Conservation (phyloP, 2,329 filamentous ascomycete genomes). For the Grosmannia serpens region DNA sequence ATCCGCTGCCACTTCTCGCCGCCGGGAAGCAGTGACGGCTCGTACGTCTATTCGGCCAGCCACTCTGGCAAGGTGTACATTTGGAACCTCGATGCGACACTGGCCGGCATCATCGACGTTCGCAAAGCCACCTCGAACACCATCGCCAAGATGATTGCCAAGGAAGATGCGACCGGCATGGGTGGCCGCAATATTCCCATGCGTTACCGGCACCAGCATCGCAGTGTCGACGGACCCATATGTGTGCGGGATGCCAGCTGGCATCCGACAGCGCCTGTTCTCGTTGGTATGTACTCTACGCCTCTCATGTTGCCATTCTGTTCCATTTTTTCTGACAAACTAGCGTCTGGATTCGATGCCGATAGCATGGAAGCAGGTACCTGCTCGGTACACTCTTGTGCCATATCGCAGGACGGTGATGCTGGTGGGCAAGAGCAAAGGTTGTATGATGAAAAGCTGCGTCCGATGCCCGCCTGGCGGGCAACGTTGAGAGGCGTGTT, state of each 20-base stretch:
- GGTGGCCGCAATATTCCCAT: not conserved
- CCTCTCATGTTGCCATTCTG: not conserved
- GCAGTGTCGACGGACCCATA: constrained; percentile 29
- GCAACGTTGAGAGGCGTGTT: not conserved
- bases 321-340: not conserved
- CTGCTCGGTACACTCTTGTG: constrained; percentile 70
- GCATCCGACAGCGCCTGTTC: constrained; percentile 74
- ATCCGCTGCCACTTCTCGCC: constrained; percentile 96
- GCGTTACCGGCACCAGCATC: not conserved
- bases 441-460: constrained; percentile 49
- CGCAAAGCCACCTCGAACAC: constrained; percentile 44
- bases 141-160: not conserved
- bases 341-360: constrained; percentile 75
- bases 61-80: constrained; percentile 83
- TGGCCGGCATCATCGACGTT: constrained; percentile 70
- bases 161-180: not conserved
- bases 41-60: constrained; percentile 89
- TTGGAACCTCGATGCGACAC: constrained; percentile 80
- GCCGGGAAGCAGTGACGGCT: constrained; percentile 69
- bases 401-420: constrained; percentile 55
- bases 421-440: constrained; percentile 46
- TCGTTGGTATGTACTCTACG: constrained; percentile 44
- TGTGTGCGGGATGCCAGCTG: constrained; percentile 82
- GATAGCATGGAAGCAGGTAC: constrained; percentile 55
- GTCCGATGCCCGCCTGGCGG: constrained; percentile 15